Evolutionary conservation across 2,329 filamentous ascomycete species (phyloP).

Genomic region (Colletotrichum sp.): DNA sequence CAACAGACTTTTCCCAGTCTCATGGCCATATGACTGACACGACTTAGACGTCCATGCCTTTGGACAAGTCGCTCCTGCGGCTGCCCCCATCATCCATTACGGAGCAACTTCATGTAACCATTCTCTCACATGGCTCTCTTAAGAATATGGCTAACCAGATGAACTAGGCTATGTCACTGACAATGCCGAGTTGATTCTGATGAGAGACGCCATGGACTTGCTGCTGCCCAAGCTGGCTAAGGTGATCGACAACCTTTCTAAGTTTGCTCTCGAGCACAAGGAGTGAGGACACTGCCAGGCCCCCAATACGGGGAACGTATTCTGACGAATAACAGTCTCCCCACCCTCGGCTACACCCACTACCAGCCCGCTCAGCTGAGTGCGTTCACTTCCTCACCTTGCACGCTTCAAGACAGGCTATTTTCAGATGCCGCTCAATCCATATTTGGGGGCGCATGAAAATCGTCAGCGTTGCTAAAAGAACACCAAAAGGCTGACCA

Average conservation of each 20-base stretch:
- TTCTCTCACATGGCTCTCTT: too few relatives aligned
- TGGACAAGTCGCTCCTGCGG: constrained; percentile 74
- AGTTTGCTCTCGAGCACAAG: constrained; percentile 71
- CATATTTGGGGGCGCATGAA: neutral
- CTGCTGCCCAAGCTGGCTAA: constrained; percentile 79
- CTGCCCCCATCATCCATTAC: constrained; percentile 84
- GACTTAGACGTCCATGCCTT: constrained; percentile 68
- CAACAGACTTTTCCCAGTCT: neutral
- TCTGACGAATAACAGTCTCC: constrained; percentile 29
- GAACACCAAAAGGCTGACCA: neutral
- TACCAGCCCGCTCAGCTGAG: constrained; percentile 65
- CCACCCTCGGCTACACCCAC: constrained; percentile 80
- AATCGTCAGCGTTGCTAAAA: neutral
- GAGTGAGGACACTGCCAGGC: constrained; percentile 30
- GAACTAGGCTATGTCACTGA: constrained; percentile 43
- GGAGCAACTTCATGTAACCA: neutral
- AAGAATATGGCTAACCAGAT: neutral
- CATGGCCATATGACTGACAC: neutral
- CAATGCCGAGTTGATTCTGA: constrained; percentile 79
- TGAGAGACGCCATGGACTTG: constrained; percentile 72
- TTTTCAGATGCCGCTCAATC: constrained; percentile 48
- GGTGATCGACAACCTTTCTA: constrained; percentile 75
- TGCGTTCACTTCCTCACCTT: constrained; percentile 50
- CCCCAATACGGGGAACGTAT: neutral
- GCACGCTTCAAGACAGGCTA: neutral